Evolutionary conservation across 1,284 basidiomycete genomes (phyloP), one percentile per base, ranked within the genome.

Genomic region (Golubevia sp.): DNA sequence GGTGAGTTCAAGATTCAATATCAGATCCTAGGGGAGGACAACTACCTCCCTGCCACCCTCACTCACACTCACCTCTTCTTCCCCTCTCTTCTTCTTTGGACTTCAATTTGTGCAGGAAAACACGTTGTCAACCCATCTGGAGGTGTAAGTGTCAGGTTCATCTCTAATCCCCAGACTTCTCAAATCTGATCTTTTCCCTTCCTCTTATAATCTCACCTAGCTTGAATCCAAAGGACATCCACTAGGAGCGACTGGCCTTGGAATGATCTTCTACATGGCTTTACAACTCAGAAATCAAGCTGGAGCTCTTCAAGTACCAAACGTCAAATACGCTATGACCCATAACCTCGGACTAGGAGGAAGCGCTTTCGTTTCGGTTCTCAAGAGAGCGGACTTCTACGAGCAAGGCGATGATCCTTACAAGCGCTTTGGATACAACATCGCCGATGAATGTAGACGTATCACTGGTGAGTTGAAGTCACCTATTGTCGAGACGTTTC

Each of bases 1-100:
- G 64, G 90, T 91, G 63, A 73, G 86, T 64, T 4, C 6, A 11
- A 23, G 5, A 11, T 4, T 52, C 11, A 11, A 23, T 23, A 11
- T 23, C 25, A 23, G n/a, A 49, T n/a, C 18, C 18, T n/a, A 49
- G 48, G 18, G 18, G 48, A 18, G 18, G 18, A 18, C 18, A 18
- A 18, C 18, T 49, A 18, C n/a, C 48, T 49, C 48, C n/a, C 18
- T 18, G 18, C 48, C 18, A 18, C 48, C 48, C 48, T 49, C 48
- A 18, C n/a, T 18, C n/a, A 49, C n/a, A 23, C 20, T 6, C 25
- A 26, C 53, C 18, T 55, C 53, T 18, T 21, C 38, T 18, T 24
- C 38, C 5, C 18, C 20, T 4, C 25, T 52, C 18, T 2, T 26
- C 53, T 8, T 3, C 21, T 5, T 25, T 55, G 18, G 13, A 24